These are phyloP conservation scores for Alternaria tenuissima DNA, from an alignment of 2,329 filamentous ascomycete genomes.

Conservation along the genomic window DNA sequence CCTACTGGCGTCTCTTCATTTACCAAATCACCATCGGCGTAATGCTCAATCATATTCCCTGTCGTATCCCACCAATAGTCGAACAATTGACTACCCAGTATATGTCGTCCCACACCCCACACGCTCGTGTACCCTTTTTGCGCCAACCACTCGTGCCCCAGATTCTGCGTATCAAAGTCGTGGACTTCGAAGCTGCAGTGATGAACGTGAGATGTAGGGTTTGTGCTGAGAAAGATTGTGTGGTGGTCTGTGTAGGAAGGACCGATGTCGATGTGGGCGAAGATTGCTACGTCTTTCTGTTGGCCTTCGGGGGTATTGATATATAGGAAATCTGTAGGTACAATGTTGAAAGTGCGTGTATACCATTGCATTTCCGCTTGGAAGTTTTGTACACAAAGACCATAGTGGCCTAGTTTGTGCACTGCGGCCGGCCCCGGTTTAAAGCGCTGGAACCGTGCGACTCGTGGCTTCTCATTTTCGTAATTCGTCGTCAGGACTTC, in stretches of 20 bases:
- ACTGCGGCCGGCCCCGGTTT: slow-evolving; percentile 59
- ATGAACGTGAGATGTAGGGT: slow-evolving; percentile 63
- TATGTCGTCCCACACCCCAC: slow-evolving; percentile 76
- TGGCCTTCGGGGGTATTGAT: slow-evolving; percentile 25
- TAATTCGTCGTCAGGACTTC: slow-evolving; percentile 60
- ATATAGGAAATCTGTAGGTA: slow-evolving; percentile 57
- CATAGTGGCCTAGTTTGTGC: slow-evolving; percentile 61
- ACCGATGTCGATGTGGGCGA: slow-evolving; percentile 65
- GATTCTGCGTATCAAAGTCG: slow-evolving; percentile 72
- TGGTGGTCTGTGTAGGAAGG: slow-evolving; percentile 63
- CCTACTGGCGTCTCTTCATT: slow-evolving; percentile 63
- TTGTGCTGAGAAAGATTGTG: slow-evolving; percentile 59
- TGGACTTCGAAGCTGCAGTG: slow-evolving; percentile 75
- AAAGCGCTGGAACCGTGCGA: slow-evolving; percentile 63
- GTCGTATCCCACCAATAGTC: slow-evolving; percentile 75
- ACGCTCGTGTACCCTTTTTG: slow-evolving; percentile 69
- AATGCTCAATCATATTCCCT: slow-evolving; percentile 73
- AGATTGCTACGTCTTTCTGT: slow-evolving; percentile 55
- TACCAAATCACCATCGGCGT: slow-evolving; percentile 74
- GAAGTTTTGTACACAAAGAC: slow-evolving; percentile 53
- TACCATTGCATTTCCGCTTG: slow-evolving; percentile 54
- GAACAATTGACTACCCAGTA: slow-evolving; percentile 75
- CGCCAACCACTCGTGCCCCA: slow-evolving; percentile 74
- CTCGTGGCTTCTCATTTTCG: slow-evolving; percentile 54
- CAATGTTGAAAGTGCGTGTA: slow-evolving; percentile 58